phyloP scores from a whole-genome alignment of 805 yeast genomes.

The Metschnikowia sp. region DNA sequence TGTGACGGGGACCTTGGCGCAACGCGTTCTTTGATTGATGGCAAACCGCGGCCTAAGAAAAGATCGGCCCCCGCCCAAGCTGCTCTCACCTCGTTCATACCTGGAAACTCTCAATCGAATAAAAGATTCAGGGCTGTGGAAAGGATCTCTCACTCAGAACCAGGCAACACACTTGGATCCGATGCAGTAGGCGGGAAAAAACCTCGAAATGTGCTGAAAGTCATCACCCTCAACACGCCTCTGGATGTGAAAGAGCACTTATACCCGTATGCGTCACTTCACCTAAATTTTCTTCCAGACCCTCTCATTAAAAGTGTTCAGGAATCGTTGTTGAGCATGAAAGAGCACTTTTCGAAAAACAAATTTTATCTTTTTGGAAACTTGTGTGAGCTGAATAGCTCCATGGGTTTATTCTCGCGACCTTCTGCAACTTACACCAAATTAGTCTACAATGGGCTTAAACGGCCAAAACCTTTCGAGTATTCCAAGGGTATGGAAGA shows the following conservation, averaged over 20 bases:
- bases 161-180: no score
- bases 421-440: constrained; percentile 17
- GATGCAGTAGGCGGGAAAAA: no score
- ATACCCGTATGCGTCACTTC: constrained; percentile 48
- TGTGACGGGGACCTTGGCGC: constrained; percentile 51
- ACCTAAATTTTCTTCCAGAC: constrained; percentile 50
- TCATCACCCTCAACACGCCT: constrained; percentile 46
- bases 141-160: no score
- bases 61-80: constrained; percentile 12
- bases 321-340: constrained; percentile 38
- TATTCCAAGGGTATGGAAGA: constrained; percentile 41
- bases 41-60: constrained; percentile 18
- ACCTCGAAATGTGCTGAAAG: constrained; percentile 10
- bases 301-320: constrained; percentile 47
- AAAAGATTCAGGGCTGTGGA: no score
- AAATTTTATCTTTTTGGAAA: constrained; percentile 64
- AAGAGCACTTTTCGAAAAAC: constrained; percentile 36
- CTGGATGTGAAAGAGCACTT: constrained; percentile 47
- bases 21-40: constrained; percentile 41
- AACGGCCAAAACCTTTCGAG: constrained; percentile 18
- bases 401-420: constrained; percentile 25
- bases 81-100: constrained; percentile 2
- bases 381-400: constrained; percentile 56
- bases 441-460: constrained; percentile 42
- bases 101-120: no score